Base-by-base conservation (phyloP, 164 flowering plant species). In the Vitis labrusca region DNA sequence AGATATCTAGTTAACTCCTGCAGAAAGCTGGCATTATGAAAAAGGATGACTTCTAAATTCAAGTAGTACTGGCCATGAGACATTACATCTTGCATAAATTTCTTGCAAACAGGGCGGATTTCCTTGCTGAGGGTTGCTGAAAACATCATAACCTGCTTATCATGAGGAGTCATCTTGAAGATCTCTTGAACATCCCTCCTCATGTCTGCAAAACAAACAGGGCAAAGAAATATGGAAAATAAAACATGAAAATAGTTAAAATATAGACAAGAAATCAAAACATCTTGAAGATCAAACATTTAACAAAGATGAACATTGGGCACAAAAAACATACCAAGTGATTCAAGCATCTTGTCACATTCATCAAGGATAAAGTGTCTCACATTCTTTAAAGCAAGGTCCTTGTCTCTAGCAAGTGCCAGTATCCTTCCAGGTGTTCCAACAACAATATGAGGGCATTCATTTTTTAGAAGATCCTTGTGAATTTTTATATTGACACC, bases 11-110 rank as follows among this genome's bases (percentile, higher is more conserved):
- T 57, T 32, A 67, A 68, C 72, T 73, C 77, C 66, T 8, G 77
- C 63, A 73, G 78, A 78, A 67, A 81, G 73, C 71, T 68, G 78
- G 79, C 65, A 73, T 66, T 61, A 77, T 65, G 70, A 74, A 80
- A 83, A 82, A 60, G 78, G 75, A 65, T 70, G 80, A 79, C 82
- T 74, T 79, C 80, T 63, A 84, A 85, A 78, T 74, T 80, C 68
- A 78, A 86, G 78, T 54, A 77, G 74, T 60, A 74, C 81, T 81
- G 90, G 89, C 86, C 81, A 89, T 77, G 76, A 81, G 79, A 87
- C 84, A 91, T 93, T 95, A 95, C 99, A 90, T 95, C 99, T 95
- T 93, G 99, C 99, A 95, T 95, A 73, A 95, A 95, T 70, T 85
- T 95, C 85, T 95, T 91, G 97, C 99, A 95, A 53, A 95, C 98